Percentiles rank a stretch among this genome's conserved stretches.
These are phyloP conservation scores for Penicillium sp. DNA, from an alignment of 2,329 filamentous ascomycete genomes.

Conservation along the genomic window DNA sequence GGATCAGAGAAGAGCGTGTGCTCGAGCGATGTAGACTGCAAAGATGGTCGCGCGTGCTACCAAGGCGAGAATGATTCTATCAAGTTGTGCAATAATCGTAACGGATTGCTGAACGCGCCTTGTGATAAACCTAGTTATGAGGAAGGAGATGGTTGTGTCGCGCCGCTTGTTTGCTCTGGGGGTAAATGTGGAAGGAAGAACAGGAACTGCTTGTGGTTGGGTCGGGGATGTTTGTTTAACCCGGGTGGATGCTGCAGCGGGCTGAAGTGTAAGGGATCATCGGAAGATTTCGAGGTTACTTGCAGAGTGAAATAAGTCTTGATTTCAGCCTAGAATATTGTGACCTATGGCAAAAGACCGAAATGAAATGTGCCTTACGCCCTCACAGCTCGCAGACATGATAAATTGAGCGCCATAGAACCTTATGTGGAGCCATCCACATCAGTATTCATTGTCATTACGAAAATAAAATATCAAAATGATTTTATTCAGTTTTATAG, in stretches of 20 bases:
- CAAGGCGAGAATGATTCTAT: background rate
- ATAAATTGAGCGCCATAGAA: too few relatives aligned
- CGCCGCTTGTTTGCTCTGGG: background rate
- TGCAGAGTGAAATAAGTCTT: background rate
- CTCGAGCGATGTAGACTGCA: background rate
- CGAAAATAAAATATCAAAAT: too few relatives aligned
- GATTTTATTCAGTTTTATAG: too few relatives aligned
- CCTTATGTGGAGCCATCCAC: too few relatives aligned
- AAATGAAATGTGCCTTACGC: too few relatives aligned
- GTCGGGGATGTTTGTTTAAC: background rate
- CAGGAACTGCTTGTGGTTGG: background rate
- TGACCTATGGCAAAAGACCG: too few relatives aligned
- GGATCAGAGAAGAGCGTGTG: background rate
- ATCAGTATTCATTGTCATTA: too few relatives aligned
- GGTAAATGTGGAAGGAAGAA: background rate
- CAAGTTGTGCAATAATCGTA: background rate
- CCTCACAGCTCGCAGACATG: too few relatives aligned
- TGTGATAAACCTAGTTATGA: background rate
- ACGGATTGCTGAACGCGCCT: background rate
- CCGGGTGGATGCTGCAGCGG: background rate
- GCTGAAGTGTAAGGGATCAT: background rate
- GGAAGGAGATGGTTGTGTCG: background rate
- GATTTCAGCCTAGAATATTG: too few relatives aligned
- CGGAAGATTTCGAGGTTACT: background rate
- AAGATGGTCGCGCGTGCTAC: background rate